phyloP scores from a whole-genome alignment of 179 eudicot genomes.

The Carnegiea gigantea region DNA sequence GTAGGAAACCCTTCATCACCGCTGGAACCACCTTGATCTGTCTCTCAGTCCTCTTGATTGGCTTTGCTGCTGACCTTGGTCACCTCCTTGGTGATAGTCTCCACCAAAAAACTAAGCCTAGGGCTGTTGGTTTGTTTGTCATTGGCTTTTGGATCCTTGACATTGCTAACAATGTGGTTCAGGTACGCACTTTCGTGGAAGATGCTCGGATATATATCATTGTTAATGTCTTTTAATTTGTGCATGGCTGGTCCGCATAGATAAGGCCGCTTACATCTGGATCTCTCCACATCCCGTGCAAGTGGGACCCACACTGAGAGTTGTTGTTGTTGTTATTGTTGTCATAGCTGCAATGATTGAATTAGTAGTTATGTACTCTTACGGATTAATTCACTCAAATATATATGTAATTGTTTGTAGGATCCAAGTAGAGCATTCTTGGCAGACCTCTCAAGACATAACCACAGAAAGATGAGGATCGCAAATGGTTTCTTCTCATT shows the following conservation, averaged over 20 bases:
- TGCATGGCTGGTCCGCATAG: too few relatives aligned
- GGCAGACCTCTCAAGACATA: constrained; percentile 38
- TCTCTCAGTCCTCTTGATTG: constrained; percentile 39
- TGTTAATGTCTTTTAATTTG: not conserved
- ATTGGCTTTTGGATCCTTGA: constrained; percentile 56
- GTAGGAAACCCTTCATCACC: constrained; percentile 43
- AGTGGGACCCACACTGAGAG: too few relatives aligned
- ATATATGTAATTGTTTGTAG: constrained; percentile 10
- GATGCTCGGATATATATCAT: too few relatives aligned
- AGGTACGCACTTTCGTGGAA: constrained; percentile 22
- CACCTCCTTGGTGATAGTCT: constrained; percentile 32
- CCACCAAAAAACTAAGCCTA: constrained; percentile 31
- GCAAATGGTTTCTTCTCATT: constrained; percentile 50
- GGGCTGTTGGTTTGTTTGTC: constrained; percentile 46
- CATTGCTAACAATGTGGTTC: constrained; percentile 51
- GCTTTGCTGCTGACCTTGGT: constrained; percentile 50
- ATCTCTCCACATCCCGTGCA: too few relatives aligned
- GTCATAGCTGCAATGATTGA: too few relatives aligned
- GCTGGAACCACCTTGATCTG: constrained; percentile 37
- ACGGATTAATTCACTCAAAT: too few relatives aligned
- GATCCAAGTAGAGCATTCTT: constrained; percentile 47
- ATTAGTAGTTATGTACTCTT: too few relatives aligned
- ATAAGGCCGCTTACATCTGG: too few relatives aligned
- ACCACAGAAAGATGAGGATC: constrained; percentile 38
- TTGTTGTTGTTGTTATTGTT: too few relatives aligned